A percentile compares a stretch with the other conserved stretches of the same genome.
Conservation (phyloP, 805 yeast genomes). For the Ogataea pilisensis region DNA sequence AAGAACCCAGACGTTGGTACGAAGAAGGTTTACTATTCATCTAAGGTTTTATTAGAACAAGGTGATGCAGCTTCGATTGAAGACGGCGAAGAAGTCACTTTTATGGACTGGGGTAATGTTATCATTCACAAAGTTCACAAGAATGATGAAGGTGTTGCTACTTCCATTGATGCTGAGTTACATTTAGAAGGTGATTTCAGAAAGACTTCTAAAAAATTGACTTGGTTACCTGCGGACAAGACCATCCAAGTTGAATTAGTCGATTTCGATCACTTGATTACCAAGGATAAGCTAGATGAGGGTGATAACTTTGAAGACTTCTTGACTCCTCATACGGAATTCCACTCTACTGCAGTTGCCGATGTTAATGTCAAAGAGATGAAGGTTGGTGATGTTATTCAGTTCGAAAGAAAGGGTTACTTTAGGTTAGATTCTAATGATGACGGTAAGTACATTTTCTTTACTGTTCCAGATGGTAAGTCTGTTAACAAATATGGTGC, state of each 20-base stretch:
- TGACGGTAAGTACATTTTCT: constrained; percentile 69
- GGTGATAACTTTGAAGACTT: constrained; percentile 91
- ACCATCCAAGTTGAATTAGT: constrained; percentile 71
- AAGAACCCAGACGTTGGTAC: constrained; percentile 88
- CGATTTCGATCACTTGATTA: constrained; percentile 91
- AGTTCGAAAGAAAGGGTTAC: constrained; percentile 97
- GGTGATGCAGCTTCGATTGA: constrained; percentile 66
- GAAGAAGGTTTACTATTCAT: constrained; percentile 68
- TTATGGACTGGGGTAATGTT: constrained; percentile 99
- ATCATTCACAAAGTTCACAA: constrained; percentile 68
- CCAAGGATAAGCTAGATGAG: constrained; percentile 92
- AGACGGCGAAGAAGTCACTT: constrained; percentile 89
- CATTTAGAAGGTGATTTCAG: constrained; percentile 96
- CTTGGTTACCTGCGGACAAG: constrained; percentile 88
- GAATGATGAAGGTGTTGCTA: constrained; percentile 52
- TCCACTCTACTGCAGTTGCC: constrained; percentile 72
- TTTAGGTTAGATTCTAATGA: constrained; percentile 70
- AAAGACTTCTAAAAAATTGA: constrained; percentile 89
- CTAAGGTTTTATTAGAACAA: constrained; percentile 73
- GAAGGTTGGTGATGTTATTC: constrained; percentile 84
- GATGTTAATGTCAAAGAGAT: constrained; percentile 73
- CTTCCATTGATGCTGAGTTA: constrained; percentile 67
- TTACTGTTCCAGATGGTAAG: constrained; percentile 96
- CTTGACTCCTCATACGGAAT: constrained; percentile 83
- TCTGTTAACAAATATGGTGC: constrained; percentile 71